Evolutionary conservation across 352 stramenopile genomes (phyloP).

Genomic region (Peronosclerospora sorghi): DNA sequence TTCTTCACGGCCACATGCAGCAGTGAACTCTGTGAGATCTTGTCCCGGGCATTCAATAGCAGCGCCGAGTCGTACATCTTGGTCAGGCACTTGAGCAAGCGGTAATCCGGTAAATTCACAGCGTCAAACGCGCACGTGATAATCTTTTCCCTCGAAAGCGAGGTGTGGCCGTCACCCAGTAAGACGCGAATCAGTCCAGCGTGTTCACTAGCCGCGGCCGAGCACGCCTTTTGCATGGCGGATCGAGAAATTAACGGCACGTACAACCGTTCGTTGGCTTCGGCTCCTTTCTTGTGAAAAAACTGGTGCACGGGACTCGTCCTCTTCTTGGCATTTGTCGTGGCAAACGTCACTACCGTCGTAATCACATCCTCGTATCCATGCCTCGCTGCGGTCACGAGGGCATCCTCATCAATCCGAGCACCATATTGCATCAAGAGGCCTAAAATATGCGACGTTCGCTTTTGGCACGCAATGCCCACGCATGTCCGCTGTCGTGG

Average conservation of each 20-base stretch:
- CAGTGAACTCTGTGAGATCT: slow-evolving; percentile 36
- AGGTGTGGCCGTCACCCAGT: slow-evolving; percentile 35
- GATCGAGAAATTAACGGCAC: slow-evolving; percentile 25
- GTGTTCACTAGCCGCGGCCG: slow-evolving; percentile 36
- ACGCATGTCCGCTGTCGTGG: slow-evolving; percentile 37
- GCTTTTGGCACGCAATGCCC: slow-evolving; percentile 34
- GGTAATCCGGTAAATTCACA: slow-evolving; percentile 31
- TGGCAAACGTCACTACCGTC: slow-evolving; percentile 27
- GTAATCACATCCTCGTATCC: slow-evolving; percentile 34
- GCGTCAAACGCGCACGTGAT: slow-evolving; percentile 39
- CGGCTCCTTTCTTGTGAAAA: slow-evolving; percentile 23
- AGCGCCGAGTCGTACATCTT: slow-evolving; percentile 35
- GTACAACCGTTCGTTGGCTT: slow-evolving; percentile 11
- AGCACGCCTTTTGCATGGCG: slow-evolving; percentile 33
- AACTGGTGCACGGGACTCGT: slow-evolving; percentile 21
- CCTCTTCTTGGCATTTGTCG: slow-evolving; percentile 16
- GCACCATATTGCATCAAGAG: slow-evolving; percentile 54
- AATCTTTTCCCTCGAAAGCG: slow-evolving; percentile 20
- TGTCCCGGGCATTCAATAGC: slow-evolving; percentile 32
- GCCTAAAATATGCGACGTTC: slow-evolving; percentile 35
- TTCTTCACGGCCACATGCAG: slow-evolving; percentile 54
- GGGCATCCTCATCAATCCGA: slow-evolving; percentile 43
- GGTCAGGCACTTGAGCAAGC: slow-evolving; percentile 39
- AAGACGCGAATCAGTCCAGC: slow-evolving; percentile 30
- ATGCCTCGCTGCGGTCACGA: slow-evolving; percentile 30